These are phyloP conservation scores for Stereocaulon alpinum DNA, from an alignment of 495 filamentous ascomycete genomes.

Conservation along the genomic window DNA sequence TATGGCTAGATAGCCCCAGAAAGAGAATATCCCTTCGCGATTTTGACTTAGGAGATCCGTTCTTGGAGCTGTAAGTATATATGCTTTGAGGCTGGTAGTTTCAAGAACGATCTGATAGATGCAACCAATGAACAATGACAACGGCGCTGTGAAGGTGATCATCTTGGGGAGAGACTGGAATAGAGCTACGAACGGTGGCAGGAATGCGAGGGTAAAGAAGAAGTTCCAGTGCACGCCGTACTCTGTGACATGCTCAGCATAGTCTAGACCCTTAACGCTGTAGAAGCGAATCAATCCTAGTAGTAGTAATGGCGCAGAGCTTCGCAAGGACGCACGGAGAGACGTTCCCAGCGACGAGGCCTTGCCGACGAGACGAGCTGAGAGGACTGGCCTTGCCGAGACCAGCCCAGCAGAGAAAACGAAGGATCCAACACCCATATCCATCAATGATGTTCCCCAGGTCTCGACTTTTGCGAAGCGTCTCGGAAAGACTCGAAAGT, in stretches of 20 bases:
- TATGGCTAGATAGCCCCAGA: conserved; percentile 87
- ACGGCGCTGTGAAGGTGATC: conserved; percentile 61
- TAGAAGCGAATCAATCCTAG: conserved; percentile 73
- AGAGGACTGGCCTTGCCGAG: conserved; percentile 74
- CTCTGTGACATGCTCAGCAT: conserved; percentile 94
- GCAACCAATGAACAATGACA: conserved; percentile 54
- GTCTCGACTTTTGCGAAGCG: conserved; percentile 96
- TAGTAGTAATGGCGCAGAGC: conserved; percentile 71
- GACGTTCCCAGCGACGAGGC: conserved; percentile 40
- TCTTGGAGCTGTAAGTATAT: conserved; percentile 74
- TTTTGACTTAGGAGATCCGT: conserved; percentile 74
- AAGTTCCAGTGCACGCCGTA: conserved; percentile 99
- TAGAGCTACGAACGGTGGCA: conserved; percentile 84
- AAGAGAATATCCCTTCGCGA: conserved; percentile 87
- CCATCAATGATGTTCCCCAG: conserved; percentile 97
- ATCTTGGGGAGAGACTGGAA: conserved; percentile 52
- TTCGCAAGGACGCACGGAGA: conserved; percentile 54
- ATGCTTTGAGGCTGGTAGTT: conserved; percentile 65
- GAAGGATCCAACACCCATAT: conserved; percentile 93
- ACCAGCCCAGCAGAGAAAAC: conserved; percentile 95
- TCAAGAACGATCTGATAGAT: conserved; percentile 68
- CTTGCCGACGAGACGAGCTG: conserved; percentile 45
- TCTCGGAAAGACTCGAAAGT: conserved; percentile 85
- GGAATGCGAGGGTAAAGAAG: conserved; percentile 88
- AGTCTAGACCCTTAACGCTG: conserved; percentile 88